These are phyloP conservation scores for Leptographium galeiforme DNA, from an alignment of 2,329 filamentous ascomycete genomes.

Conservation along the genomic window DNA sequence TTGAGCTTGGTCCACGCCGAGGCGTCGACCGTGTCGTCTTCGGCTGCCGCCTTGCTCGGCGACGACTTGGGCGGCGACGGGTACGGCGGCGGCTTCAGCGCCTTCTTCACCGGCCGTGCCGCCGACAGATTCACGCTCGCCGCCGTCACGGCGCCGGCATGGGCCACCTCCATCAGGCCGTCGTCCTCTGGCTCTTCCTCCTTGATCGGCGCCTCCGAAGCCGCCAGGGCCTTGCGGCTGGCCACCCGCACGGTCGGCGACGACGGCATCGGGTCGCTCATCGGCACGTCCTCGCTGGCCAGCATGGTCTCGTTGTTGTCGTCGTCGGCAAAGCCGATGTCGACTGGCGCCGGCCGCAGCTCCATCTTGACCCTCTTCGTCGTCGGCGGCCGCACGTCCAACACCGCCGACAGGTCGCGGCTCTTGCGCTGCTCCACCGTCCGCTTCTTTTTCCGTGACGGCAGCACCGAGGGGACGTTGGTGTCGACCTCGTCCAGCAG, in stretches of 20 bases:
- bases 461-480: conserved; percentile 44
- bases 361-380: conserved; percentile 44
- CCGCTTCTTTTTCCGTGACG: conserved; percentile 52
- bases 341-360: conserved; percentile 34
- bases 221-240: conserved; percentile 46
- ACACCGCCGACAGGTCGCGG: conserved; percentile 64
- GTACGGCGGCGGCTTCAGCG: conserved; percentile 49
- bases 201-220: not conserved
- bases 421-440: conserved; percentile 61
- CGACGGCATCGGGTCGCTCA: conserved; percentile 74
- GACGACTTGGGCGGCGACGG: conserved; percentile 67
- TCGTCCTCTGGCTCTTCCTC: conserved; percentile 50
- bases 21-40: conserved; percentile 52
- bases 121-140: conserved; percentile 76
- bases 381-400: conserved; percentile 35
- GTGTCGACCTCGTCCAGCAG: conserved; percentile 80
- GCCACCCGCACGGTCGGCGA: conserved; percentile 73
- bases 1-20: conserved; percentile 82
- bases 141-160: conserved; percentile 54
- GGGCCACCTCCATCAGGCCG: conserved; percentile 74
- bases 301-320: conserved; percentile 31
- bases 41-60: conserved; percentile 31
- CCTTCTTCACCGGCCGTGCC: conserved; percentile 62
- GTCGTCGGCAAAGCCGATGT: conserved; percentile 39
- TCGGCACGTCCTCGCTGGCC: conserved; percentile 40